phyloP scores from a whole-genome alignment of 1,284 basidiomycete genomes.

The Trichosporon inkin region DNA sequence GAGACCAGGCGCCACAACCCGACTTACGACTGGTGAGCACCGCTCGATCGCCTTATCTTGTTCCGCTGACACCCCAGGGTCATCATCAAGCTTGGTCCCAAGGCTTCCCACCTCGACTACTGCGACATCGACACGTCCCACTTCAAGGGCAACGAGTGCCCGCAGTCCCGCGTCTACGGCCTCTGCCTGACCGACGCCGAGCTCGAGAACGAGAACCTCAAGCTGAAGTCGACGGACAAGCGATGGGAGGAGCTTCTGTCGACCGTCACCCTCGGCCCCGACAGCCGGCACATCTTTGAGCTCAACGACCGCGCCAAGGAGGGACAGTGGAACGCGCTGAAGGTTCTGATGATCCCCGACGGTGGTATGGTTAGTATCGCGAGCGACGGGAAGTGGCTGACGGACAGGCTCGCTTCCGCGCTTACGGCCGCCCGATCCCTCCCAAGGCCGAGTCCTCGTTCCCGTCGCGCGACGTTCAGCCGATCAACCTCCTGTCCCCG shows the following conservation, averaged over 20 bases:
- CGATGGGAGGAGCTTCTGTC: conserved; percentile 74
- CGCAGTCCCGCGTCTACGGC: conserved; percentile 68
- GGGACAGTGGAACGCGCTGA: conserved; percentile 69
- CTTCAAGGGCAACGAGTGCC: conserved; percentile 94
- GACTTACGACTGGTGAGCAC: conserved; percentile 74
- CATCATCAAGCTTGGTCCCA: conserved; percentile 81
- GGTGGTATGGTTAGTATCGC: conserved; percentile 74
- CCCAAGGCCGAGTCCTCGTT: conserved; percentile 49
- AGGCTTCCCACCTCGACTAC: conserved; percentile 65
- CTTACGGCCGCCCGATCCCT: conserved; percentile 70
- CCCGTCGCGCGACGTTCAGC: conserved; percentile 53
- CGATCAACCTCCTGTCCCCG: conserved; percentile 81
- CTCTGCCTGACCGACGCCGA: conserved; percentile 39
- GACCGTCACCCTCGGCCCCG: conserved; percentile 70
- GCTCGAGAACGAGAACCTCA: conserved; percentile 50
- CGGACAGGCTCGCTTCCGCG: conserved; percentile 73
- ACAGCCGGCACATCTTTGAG: conserved; percentile 78
- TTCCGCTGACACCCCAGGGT: conserved; percentile 58
- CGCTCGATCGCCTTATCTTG: background rate
- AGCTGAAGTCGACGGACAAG: conserved; percentile 25
- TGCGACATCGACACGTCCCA: conserved; percentile 95
- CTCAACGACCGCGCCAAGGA: conserved; percentile 48
- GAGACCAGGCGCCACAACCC: conserved; percentile 82
- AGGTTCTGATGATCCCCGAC: conserved; percentile 93
- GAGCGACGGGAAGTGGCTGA: conserved; percentile 10